A percentile compares a stretch with the other conserved stretches of the same genome.
Evolutionary conservation across 1,139 yeast genomes (phyloP).

Genomic region (Pichia sp.): DNA sequence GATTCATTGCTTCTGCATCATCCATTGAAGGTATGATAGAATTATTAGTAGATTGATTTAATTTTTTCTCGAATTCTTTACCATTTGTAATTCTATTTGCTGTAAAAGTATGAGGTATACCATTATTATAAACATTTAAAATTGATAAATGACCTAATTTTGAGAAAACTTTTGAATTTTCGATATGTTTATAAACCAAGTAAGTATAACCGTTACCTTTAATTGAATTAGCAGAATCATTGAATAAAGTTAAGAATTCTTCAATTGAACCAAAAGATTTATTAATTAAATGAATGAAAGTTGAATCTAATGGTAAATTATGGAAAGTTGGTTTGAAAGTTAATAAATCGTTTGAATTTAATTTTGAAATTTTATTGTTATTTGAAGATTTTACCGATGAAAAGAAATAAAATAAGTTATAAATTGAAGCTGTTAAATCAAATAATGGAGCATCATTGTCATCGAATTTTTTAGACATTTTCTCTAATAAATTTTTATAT

Average conservation of each 20-base stretch:
- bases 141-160: constrained; percentile 40
- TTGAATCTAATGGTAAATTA: constrained; percentile 31
- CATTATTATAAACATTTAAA: constrained; percentile 73
- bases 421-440: constrained; percentile 51
- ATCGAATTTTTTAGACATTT: constrained; percentile 33
- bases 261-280: constrained; percentile 59
- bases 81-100: constrained; percentile 40
- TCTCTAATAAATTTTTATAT: constrained; percentile 32
- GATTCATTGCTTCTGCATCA: constrained; percentile 28
- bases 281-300: constrained; percentile 27
- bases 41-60: neutral
- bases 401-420: constrained; percentile 53
- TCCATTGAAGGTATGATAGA: constrained; percentile 26
- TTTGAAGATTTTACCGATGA: constrained; percentile 37
- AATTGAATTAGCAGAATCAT: constrained; percentile 55
- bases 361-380: constrained; percentile 18
- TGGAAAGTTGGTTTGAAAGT: constrained; percentile 13
- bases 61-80: constrained; percentile 21
- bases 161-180: constrained; percentile 16
- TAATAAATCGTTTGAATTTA: constrained; percentile 33
- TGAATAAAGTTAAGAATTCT: constrained; percentile 57
- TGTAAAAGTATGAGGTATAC: constrained; percentile 51
- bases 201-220: constrained; percentile 74
- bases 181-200: constrained; percentile 29
- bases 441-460: constrained; percentile 36